Percentiles rank a stretch among this genome's conserved stretches.
Conservation (phyloP, 208 protist species). For the Angomonas ambiguus region DNA sequence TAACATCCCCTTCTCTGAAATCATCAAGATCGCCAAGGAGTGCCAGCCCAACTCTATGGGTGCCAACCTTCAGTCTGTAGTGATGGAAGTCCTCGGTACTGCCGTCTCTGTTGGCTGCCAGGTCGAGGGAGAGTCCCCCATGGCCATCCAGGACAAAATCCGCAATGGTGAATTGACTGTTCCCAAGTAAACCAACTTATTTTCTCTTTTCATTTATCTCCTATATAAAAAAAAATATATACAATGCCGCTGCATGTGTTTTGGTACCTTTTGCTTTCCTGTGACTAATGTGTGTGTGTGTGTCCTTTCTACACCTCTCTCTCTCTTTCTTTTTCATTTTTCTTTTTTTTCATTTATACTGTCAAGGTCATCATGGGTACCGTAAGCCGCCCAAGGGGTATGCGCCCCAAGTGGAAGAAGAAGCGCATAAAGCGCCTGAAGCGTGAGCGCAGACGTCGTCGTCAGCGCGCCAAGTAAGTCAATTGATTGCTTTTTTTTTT, state of each 20-base stretch:
- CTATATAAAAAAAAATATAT: slow-evolving; percentile 16
- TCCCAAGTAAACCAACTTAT: slow-evolving; percentile 72
- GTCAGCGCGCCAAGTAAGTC: slow-evolving; percentile 88
- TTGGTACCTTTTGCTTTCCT: too few relatives aligned
- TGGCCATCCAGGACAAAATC: slow-evolving; percentile 93
- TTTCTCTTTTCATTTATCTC: slow-evolving; percentile 35
- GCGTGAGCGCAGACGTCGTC: slow-evolving; percentile 79
- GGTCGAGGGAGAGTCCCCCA: slow-evolving; percentile 94
- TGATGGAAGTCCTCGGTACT: slow-evolving; percentile 99
- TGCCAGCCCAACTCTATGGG: slow-evolving; percentile 95
- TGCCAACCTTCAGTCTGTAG: slow-evolving; percentile 91
- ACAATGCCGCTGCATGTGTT: background rate
- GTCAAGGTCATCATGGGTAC: slow-evolving; percentile 54
- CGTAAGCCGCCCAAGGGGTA: slow-evolving; percentile 78
- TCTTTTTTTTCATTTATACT: slow-evolving; percentile 15
- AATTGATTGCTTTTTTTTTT: slow-evolving; percentile 7
- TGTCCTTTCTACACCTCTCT: slow-evolving; percentile 7
- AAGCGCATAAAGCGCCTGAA: slow-evolving; percentile 92
- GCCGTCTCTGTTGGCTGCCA: slow-evolving; percentile 98
- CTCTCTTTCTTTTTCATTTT: slow-evolving; percentile 15
- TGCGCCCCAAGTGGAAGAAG: slow-evolving; percentile 92
- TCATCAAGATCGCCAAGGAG: slow-evolving; percentile 96
- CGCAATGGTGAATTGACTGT: slow-evolving; percentile 91
- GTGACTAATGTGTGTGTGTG: background rate
- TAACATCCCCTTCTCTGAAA: slow-evolving; percentile 96